Conservation (phyloP, 345 rosid genomes). For the Orychophragmus violaceus region DNA sequence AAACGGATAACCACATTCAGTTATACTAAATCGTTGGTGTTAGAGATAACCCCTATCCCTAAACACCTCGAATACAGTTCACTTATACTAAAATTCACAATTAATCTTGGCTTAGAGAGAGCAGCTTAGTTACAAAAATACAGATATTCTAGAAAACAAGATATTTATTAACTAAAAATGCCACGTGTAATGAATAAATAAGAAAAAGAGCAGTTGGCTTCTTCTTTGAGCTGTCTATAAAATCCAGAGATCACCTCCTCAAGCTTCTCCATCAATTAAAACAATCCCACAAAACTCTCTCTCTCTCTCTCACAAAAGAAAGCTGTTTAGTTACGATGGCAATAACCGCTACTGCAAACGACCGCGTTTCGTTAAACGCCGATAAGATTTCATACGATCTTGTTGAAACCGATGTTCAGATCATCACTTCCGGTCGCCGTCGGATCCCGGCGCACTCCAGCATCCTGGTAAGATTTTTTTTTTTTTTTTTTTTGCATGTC, state of each 20-base stretch:
- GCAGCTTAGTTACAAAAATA: not conserved
- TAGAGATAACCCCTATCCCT: not conserved
- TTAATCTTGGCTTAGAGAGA: not conserved
- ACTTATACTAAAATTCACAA: not conserved
- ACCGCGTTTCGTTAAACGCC: not conserved
- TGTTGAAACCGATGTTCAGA: constrained; percentile 49
- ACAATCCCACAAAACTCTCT: not conserved
- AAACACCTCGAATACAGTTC: not conserved
- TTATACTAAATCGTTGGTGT: not conserved
- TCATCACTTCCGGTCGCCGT: constrained; percentile 65
- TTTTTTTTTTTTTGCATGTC: not conserved
- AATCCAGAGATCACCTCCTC: constrained; percentile 13
- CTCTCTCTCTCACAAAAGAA: not conserved
- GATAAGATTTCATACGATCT: constrained; percentile 19
- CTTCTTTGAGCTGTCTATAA: constrained; percentile 28
- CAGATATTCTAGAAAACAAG: too few species aligned
- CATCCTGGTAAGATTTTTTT: constrained; percentile 42
- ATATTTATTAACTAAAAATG: not conserved
- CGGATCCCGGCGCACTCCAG: constrained; percentile 65
- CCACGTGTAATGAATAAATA: constrained; percentile 20
- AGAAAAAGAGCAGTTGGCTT: not conserved
- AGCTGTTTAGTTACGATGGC: constrained; percentile 6
- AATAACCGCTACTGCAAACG: constrained; percentile 1
- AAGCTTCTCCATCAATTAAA: constrained; percentile 10
- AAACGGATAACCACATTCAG: not conserved